These are phyloP conservation scores for Lycium ferocissimum DNA, from an alignment of 257 asterid species.

Conservation along the genomic window DNA sequence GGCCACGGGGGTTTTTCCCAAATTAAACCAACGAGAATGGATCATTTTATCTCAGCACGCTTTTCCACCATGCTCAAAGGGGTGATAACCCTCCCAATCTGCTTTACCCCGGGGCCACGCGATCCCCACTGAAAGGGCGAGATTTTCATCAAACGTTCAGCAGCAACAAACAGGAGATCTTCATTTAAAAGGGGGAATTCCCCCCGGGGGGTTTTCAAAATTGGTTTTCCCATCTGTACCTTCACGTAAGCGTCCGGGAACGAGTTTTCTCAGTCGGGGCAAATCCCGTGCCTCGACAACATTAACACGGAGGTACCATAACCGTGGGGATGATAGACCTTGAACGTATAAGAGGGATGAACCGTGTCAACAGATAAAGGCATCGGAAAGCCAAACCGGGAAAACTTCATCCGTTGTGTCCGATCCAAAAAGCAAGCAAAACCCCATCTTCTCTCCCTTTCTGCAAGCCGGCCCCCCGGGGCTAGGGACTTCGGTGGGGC, in stretches of 20 bases:
- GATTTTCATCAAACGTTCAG: constrained; percentile 92
- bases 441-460: constrained; percentile 90
- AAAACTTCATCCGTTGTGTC: constrained; percentile 96
- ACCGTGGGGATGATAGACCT: constrained; percentile 91
- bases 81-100: constrained; percentile 83
- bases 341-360: constrained; percentile 77
- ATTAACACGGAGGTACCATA: constrained; percentile 89
- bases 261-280: constrained; percentile 73
- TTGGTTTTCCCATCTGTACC: constrained; percentile 89
- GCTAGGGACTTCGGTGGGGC: constrained; percentile 99
- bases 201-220: constrained; percentile 75
- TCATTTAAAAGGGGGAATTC: constrained; percentile 93
- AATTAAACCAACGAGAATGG: constrained; percentile 87
- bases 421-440: constrained; percentile 94
- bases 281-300: constrained; percentile 93
- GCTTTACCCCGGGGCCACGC: constrained; percentile 94
- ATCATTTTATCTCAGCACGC: constrained; percentile 88
- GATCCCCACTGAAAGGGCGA: constrained; percentile 81
- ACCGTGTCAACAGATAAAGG: constrained; percentile 80
- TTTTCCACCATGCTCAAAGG: constrained; percentile 75
- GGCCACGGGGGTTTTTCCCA: constrained; percentile 74
- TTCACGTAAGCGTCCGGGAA: constrained; percentile 81
- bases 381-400: constrained; percentile 95
- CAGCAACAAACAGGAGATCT: constrained; percentile 82
- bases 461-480: constrained; percentile 82